A percentile compares a stretch with the other conserved stretches of the same genome.
phyloP scores from a whole-genome alignment of 495 filamentous ascomycete genomes.

The Penicillium angulare region DNA sequence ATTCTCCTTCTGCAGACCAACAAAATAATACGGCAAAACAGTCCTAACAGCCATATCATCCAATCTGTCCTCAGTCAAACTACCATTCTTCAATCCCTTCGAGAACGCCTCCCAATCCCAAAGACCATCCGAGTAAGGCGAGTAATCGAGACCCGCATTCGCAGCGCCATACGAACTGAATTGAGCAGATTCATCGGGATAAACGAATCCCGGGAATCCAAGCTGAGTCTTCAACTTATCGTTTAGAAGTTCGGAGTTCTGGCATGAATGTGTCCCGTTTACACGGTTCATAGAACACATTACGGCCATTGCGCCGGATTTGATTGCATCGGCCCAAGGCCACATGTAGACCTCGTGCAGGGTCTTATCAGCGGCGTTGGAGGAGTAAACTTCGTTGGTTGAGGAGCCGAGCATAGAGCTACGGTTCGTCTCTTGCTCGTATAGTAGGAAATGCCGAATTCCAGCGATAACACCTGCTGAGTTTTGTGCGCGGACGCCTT shows the following conservation, averaged over 20 bases:
- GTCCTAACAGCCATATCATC: conserved; percentile 58
- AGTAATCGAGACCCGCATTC: background rate
- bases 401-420: conserved; percentile 43
- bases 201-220: conserved; percentile 50
- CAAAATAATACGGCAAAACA: conserved; percentile 50
- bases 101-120: background rate
- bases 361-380: conserved; percentile 63
- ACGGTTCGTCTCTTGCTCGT: conserved; percentile 62
- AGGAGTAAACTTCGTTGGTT: conserved; percentile 37
- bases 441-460: conserved; percentile 65
- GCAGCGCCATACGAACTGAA: conserved; percentile 37
- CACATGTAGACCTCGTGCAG: conserved; percentile 75
- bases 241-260: conserved; percentile 53
- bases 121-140: background rate
- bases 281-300: conserved; percentile 68
- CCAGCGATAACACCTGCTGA: conserved; percentile 67
- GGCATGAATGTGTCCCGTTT: conserved; percentile 62
- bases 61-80: conserved; percentile 43
- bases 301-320: conserved; percentile 55
- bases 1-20: conserved; percentile 54
- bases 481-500: conserved; percentile 63
- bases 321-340: conserved; percentile 62
- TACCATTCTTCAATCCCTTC: conserved; percentile 26
- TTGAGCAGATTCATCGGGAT: conserved; percentile 53
- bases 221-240: conserved; percentile 57